Evolutionary conservation across 2,329 filamentous ascomycete genomes (phyloP), one percentile per base, ranked within the genome.

Genomic region (Aspergillus ochraceus): DNA sequence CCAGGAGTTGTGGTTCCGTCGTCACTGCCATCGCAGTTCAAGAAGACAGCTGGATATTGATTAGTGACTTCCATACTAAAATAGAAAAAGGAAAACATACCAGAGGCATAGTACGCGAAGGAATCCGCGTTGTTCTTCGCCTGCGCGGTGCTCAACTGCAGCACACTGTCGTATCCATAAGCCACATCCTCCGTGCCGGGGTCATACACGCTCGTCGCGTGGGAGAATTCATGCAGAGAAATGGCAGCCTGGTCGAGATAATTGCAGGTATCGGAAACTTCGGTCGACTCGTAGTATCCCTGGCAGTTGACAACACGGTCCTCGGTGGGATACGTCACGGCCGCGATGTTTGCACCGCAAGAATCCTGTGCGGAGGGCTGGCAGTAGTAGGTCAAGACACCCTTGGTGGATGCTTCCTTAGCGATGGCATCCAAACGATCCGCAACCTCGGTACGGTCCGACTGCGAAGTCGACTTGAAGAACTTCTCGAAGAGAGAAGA

Each of bases 241-340:
- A 55, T 55, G 11, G 42, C 42, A 30, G 53, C 53, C 42, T 55
- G 53, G 24, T 55, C 10, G 53, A 62, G 39, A 59, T 62, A 19
- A 14, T 51, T 51, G 32, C 60, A 62, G 17, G 49, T 12, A 14
- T 58, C 55, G 3, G 46, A 54, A 22, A 19, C 54, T 20, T 20
- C 59, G 45, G 54, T 49, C 32, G 42, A 57, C 29, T 58, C 51
- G 51, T 65, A 65, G 26, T 65, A 65, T 1, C 53, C 61, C 4
- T 60, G 63, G 54, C 63, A 65, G 32, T 65, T 65, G 8, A 65
- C 63, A 1, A 65, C 59, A 20, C 47, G 51, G 51, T 64, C 60
- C 6, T 52, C 24, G 10, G 52, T 54, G 4, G 63, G 63, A 46
- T 65, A 65, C 1, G 55, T 64, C 42, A 65, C 56, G 9, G 63